Percentiles rank a stretch among this genome's conserved stretches.
These are phyloP conservation scores for Lachancea sp. DNA, from an alignment of 805 yeast genomes.

Conservation along the genomic window DNA sequence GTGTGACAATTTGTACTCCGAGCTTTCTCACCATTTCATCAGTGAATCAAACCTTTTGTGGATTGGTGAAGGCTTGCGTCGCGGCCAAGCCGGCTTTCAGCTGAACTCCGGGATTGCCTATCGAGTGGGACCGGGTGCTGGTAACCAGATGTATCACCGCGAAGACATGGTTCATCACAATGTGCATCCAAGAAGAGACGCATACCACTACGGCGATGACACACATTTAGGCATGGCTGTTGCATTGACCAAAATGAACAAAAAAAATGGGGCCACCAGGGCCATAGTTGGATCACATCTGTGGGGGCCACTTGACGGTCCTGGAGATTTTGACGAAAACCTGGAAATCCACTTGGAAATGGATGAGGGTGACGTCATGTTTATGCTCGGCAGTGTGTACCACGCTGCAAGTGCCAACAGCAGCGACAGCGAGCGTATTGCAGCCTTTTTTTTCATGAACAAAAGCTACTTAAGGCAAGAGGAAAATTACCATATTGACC, in stretches of 20 bases:
- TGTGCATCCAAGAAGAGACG: slow-evolving; percentile 12
- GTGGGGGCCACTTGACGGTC: slow-evolving; percentile 26
- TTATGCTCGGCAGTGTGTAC: slow-evolving; percentile 29
- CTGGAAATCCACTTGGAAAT: slow-evolving; percentile 25
- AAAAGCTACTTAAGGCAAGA: slow-evolving; percentile 27
- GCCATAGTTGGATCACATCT: slow-evolving; percentile 33
- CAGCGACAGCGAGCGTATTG: slow-evolving; percentile 24
- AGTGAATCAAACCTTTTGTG: slow-evolving; percentile 16
- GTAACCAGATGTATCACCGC: slow-evolving; percentile 25
- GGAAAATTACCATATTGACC: slow-evolving; percentile 21
- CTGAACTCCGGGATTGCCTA: slow-evolving; percentile 23
- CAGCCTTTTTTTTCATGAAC: slow-evolving; percentile 27
- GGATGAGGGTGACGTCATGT: slow-evolving; percentile 30
- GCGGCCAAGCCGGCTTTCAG: slow-evolving; percentile 19
- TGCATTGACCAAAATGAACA: slow-evolving; percentile 17
- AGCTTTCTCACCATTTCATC: slow-evolving; percentile 12
- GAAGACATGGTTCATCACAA: slow-evolving; percentile 30
- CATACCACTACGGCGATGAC: slow-evolving; percentile 12
- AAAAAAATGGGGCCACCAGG: slow-evolving; percentile 30
- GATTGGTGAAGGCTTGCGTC: slow-evolving; percentile 16
- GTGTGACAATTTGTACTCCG: slow-evolving; percentile 8
- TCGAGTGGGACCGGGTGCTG: slow-evolving; percentile 28
- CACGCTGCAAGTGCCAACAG: slow-evolving; percentile 31
- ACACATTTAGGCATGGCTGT: slow-evolving; percentile 11
- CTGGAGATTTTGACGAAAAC: slow-evolving; percentile 19